phyloP scores from a whole-genome alignment of 768 basidiomycete species.

The Daedaleopsis sinensis region DNA sequence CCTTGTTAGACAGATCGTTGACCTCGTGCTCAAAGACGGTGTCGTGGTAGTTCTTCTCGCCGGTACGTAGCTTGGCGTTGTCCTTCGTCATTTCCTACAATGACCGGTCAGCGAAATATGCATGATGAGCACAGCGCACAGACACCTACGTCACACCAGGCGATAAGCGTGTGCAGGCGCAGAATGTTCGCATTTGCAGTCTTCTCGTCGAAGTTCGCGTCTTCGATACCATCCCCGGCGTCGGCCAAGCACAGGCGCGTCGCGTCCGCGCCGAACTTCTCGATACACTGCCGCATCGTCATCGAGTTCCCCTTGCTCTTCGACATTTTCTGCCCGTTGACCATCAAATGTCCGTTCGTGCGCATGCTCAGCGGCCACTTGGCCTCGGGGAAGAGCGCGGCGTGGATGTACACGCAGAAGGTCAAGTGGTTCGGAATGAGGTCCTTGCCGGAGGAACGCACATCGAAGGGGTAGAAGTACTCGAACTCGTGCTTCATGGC shows the following conservation, averaged over 20 bases:
- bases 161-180: conserved; percentile 85
- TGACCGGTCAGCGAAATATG: conserved; percentile 4
- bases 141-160: conserved; percentile 85
- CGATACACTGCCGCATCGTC: conserved; percentile 84
- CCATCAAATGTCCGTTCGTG: conserved; percentile 93
- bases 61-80: conserved; percentile 69
- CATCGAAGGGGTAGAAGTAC: conserved; percentile 98
- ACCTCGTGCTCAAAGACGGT: conserved; percentile 90
- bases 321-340: conserved; percentile 99
- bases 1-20: conserved; percentile 80
- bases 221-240: conserved; percentile 96
- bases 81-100: conserved; percentile 79
- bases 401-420: conserved; percentile 92
- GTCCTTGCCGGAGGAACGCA: conserved; percentile 98
- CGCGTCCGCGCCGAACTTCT: conserved; percentile 97
- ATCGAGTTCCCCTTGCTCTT: conserved; percentile 96
- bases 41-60: conserved; percentile 83
- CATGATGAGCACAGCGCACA: not conserved
- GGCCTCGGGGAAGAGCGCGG: conserved; percentile 88
- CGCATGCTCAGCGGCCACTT: conserved; percentile 93
- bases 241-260: conserved; percentile 91
- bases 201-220: conserved; percentile 99
- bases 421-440: conserved; percentile 95
- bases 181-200: conserved; percentile 96
- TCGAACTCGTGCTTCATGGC: conserved; percentile 87